Conservation (phyloP, 768 basidiomycete genomes). For the Trametes sanguinea region DNA sequence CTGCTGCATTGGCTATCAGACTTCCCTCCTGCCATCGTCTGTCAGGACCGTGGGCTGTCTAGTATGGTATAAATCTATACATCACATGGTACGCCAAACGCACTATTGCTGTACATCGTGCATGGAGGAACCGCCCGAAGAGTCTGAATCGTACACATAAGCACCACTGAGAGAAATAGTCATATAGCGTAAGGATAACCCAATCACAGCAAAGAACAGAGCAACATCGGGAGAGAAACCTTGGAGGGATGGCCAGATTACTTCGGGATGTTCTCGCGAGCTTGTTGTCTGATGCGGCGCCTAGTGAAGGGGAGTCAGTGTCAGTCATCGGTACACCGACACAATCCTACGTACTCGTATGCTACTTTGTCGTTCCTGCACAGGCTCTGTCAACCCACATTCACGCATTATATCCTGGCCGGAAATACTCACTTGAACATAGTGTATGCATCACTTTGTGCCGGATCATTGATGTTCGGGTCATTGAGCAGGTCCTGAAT, state of each 20-base stretch:
- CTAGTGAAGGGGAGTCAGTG: conserved; percentile 39
- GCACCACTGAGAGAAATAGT: background rate
- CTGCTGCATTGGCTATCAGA: background rate
- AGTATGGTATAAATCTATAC: background rate
- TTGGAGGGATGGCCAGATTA: conserved; percentile 36
- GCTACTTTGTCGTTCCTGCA: conserved; percentile 88
- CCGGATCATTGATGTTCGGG: conserved; percentile 96
- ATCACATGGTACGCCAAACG: background rate
- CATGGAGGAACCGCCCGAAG: background rate
- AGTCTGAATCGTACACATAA: background rate
- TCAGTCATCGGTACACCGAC: background rate
- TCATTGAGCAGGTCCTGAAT: conserved; percentile 95
- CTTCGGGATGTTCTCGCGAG: conserved; percentile 88
- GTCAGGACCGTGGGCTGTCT: background rate
- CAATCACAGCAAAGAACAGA: conserved; percentile 13
- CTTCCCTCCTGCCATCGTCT: background rate
- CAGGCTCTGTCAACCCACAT: background rate
- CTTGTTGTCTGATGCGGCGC: conserved; percentile 80
- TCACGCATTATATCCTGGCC: background rate
- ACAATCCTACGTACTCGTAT: conserved; percentile 72
- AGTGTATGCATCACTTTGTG: conserved; percentile 97
- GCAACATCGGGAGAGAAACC: background rate
- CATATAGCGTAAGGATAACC: conserved; percentile 20
- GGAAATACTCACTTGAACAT: conserved; percentile 85
- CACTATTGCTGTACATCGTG: background rate